These are phyloP conservation scores for Beauveria sp. DNA, from an alignment of 2,329 filamentous ascomycete species.

Conservation along the genomic window DNA sequence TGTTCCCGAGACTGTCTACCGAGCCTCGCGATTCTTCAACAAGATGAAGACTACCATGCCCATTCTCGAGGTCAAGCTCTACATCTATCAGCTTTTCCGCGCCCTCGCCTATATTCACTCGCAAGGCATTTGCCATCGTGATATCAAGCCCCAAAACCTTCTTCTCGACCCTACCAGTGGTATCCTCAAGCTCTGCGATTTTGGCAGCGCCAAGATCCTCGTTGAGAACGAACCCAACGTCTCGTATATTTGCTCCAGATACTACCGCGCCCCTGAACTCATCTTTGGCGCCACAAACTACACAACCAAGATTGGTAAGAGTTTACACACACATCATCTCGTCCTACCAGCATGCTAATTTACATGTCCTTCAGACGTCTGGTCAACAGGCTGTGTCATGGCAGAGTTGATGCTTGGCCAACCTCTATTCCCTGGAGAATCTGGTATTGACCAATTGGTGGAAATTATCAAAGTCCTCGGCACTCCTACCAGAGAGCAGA, in stretches of 20 bases:
- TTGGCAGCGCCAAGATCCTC: slow-evolving; percentile 96
- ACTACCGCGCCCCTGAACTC: slow-evolving; percentile 95
- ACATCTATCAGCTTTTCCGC: slow-evolving; percentile 98
- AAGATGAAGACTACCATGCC: slow-evolving; percentile 99
- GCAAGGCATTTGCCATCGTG: slow-evolving; percentile 96
- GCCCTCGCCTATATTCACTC: slow-evolving; percentile 98
- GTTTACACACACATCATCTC: neutral
- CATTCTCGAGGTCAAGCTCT: slow-evolving; percentile 96
- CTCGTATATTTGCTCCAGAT: slow-evolving; percentile 98
- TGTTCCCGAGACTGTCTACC: slow-evolving; percentile 96
- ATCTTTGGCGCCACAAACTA: slow-evolving; percentile 99
- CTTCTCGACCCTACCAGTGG: slow-evolving; percentile 86
- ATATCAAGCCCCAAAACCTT: slow-evolving; percentile 98
- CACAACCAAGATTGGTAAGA: slow-evolving; percentile 96
- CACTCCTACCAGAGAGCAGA: slow-evolving; percentile 94
- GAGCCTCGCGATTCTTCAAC: slow-evolving; percentile 97
- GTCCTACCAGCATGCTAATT: slow-evolving; percentile 25
- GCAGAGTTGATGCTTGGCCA: slow-evolving; percentile 98
- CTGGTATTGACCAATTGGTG: slow-evolving; percentile 94
- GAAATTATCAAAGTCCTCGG: slow-evolving; percentile 99
- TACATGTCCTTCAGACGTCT: slow-evolving; percentile 79
- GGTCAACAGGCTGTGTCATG: slow-evolving; percentile 99
- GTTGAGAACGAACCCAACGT: slow-evolving; percentile 99
- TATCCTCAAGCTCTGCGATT: slow-evolving; percentile 95
- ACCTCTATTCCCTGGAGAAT: slow-evolving; percentile 95